Evolutionary conservation across 2,329 filamentous ascomycete genomes (phyloP), one percentile per base, ranked within the genome.

Genomic region (Davidsoniella neocaledoniae): DNA sequence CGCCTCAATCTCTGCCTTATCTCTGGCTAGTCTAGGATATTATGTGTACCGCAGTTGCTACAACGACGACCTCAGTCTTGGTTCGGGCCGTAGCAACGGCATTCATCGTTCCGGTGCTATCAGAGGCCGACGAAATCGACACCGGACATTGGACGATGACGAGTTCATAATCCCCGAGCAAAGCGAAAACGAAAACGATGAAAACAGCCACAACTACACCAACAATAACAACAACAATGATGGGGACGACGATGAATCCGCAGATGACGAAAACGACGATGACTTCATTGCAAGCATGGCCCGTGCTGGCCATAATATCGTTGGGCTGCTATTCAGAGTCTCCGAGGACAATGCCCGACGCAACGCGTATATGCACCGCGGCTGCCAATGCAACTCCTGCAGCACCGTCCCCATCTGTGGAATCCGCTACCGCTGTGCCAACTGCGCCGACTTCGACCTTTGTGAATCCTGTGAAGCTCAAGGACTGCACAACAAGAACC

Each of bases 401-500:
- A 84, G 84, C 50, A 79, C 83, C 58, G 79, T 85, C 46, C 90
- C 91, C 10, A 96, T 98, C 54, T 81, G 86, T 48, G 91, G 91
- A 14, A 83, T 94, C 54, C 78, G 91, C 51, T 98, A 94, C 67
- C 83, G 88, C 53, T 98, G 91, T 64, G 81, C 87, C 57, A 96
- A 98, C 66, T 98, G 91, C 62, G 79, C 85, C 56, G 90, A 98
- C 64, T 96, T 87, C 61, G 91, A 98, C 61, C 76, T 98, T 2
- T 98, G 91, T 68, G 87, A 95, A 61, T 81, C 81, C 6, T 98
- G 91, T 66, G 90, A 98, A 66, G 77, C 84, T 4, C 77, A 80
- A 57, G 76, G 77, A 19, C 66, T 81, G 2, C 90, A 94, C 61
- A 79, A 76, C 59, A 93, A 90, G 63, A 94, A 87, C 1, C 91